These are phyloP conservation scores for Metarhizium rileyi DNA, from an alignment of 2,329 filamentous ascomycete species.

Conservation along the genomic window DNA sequence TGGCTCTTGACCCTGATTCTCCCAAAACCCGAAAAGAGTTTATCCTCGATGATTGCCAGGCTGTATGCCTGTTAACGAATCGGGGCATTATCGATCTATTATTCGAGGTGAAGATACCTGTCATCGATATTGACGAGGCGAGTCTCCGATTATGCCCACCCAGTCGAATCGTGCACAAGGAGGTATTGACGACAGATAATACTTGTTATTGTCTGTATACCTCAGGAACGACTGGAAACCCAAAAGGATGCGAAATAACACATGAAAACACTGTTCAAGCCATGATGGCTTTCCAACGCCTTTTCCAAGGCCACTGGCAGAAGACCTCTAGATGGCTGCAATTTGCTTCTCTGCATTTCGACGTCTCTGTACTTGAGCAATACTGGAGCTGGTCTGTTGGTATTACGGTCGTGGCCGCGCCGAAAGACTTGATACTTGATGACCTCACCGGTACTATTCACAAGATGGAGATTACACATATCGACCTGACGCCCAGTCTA, in stretches of 20 bases:
- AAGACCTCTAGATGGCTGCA: conserved; percentile 72
- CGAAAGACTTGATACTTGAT: conserved; percentile 75
- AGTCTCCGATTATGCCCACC: conserved; percentile 17
- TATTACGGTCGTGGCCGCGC: conserved; percentile 72
- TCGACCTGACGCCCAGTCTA: conserved; percentile 83
- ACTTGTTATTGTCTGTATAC: conserved; percentile 81
- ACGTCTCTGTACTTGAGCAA: conserved; percentile 86
- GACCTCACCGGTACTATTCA: conserved; percentile 68
- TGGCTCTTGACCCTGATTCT: conserved; percentile 69
- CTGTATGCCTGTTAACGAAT: conserved; percentile 52
- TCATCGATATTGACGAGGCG: conserved; percentile 17
- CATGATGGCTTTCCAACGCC: conserved; percentile 72
- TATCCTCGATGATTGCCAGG: conserved; percentile 64
- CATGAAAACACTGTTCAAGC: conserved; percentile 85
- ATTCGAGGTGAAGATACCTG: neutral
- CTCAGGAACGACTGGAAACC: conserved; percentile 75
- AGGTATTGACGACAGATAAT: conserved; percentile 31
- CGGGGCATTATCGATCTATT: neutral
- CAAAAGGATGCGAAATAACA: conserved; percentile 81
- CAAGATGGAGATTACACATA: conserved; percentile 69
- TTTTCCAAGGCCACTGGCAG: conserved; percentile 71
- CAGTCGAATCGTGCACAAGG: conserved; percentile 5
- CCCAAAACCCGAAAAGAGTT: conserved; percentile 66
- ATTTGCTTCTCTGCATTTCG: conserved; percentile 90
- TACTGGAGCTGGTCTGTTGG: conserved; percentile 95